Percentiles rank a stretch among this genome's conserved stretches.
These are phyloP conservation scores for Cardamine resedifolia DNA, from an alignment of 345 rosid genomes.

Conservation along the genomic window DNA sequence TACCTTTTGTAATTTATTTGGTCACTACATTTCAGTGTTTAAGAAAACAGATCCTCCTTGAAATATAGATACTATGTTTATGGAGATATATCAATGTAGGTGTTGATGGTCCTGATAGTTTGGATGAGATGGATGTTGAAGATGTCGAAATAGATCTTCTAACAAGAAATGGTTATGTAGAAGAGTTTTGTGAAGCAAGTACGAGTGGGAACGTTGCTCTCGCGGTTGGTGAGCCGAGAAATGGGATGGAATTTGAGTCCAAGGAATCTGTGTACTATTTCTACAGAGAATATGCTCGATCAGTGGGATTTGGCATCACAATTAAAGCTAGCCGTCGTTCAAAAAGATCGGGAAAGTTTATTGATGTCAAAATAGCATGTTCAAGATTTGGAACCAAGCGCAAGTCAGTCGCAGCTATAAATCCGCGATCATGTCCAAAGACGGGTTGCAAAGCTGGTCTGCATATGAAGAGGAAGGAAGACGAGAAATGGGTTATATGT, in stretches of 20 bases:
- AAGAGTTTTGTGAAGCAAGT: conserved; percentile 22
- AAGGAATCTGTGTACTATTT: conserved; percentile 38
- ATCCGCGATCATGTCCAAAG: conserved; percentile 36
- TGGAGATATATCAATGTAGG: neutral
- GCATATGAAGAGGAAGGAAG: conserved; percentile 36
- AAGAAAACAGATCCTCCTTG: too few species aligned
- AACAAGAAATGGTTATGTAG: conserved; percentile 11
- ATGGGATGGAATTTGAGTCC: conserved; percentile 34
- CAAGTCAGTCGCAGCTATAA: neutral
- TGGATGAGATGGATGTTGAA: conserved; percentile 30
- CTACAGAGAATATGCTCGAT: conserved; percentile 37
- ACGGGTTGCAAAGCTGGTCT: conserved; percentile 38
- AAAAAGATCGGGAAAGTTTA: conserved; percentile 33
- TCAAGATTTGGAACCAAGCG: conserved; percentile 39
- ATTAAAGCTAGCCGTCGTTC: conserved; percentile 42
- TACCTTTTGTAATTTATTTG: neutral
- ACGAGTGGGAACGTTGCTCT: conserved; percentile 17
- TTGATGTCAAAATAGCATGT: conserved; percentile 36
- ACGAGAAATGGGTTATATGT: conserved; percentile 36
- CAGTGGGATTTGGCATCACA: conserved; percentile 35
- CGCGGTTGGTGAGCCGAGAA: neutral
- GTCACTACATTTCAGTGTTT: neutral
- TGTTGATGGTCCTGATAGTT: neutral
- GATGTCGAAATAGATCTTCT: conserved; percentile 19
- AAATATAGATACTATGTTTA: neutral